phyloP scores from a whole-genome alignment of 441 rosid genomes.

The Erysimum cheiri region DNA sequence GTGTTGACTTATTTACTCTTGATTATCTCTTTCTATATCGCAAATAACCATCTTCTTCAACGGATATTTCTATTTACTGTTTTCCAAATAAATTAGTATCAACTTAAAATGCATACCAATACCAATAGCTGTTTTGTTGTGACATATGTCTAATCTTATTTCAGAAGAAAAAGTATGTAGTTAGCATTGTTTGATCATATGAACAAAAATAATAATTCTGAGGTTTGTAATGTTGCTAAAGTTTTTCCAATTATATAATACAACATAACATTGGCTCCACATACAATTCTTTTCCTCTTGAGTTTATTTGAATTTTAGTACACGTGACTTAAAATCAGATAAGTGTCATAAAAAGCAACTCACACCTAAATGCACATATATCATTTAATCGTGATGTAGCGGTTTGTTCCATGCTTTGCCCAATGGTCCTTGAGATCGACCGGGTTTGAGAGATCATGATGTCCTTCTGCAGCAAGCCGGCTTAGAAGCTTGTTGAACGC shows the following conservation, averaged over 20 bases:
- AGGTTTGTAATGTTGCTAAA: constrained; percentile 1
- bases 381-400: constrained; percentile 93
- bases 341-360: constrained; percentile 23
- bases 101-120: too few relatives aligned
- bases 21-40: too few relatives aligned
- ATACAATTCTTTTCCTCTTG: constrained; percentile 25
- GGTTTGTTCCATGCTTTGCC: constrained; percentile 98
- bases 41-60: too few relatives aligned
- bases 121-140: too few relatives aligned
- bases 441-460: constrained; percentile 74
- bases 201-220: too few relatives aligned
- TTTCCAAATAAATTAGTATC: too few relatives aligned
- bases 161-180: too few relatives aligned
- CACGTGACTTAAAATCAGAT: constrained; percentile 23
- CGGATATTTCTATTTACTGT: too few relatives aligned
- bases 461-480: constrained; percentile 92
- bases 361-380: constrained; percentile 35
- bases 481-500: constrained; percentile 94
- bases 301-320: constrained; percentile 32
- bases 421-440: constrained; percentile 92
- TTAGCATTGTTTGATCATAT: too few relatives aligned
- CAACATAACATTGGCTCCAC: constrained; percentile 33
- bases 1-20: too few relatives aligned
- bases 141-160: too few relatives aligned
- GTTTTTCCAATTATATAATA: constrained; percentile 23